Evolutionary conservation across 768 basidiomycete genomes (phyloP), one percentile per base, ranked within the genome.

Genomic region (Mycena pura): DNA sequence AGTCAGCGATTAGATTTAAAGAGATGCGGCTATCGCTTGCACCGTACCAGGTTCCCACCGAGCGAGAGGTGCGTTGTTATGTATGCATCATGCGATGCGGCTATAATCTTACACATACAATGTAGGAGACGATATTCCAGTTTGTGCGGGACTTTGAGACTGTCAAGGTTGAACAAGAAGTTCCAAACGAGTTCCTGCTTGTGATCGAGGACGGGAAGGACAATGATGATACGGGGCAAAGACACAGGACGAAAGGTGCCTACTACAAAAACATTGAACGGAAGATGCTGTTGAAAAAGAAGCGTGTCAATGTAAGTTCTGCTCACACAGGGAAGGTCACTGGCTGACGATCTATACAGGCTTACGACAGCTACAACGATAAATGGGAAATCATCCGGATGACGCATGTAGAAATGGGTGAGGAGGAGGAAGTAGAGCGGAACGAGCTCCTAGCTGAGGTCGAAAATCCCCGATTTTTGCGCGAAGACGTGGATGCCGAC

Each of bases 221-320:
- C 28, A 65, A 69, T 21, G 67, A 68, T 13, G 68, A 66, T 32
- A 57, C 43, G 14, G n/a, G n/a, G n/a, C n/a, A n/a, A n/a, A 48
- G 72, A 22, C 67, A 59, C 14, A 80, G 81, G 67, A 70, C 75
- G 25, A 86, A 85, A 69, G 92, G 90, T n/a, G 93, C 89, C 0
- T 94, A 91, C 69, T 94, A 93, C 77, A 95, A 93, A 75, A 89
- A 88, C 70, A 92, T 95, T 53, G 91, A 93, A 75, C 86, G 92
- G 44, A 94, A 93, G 76, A 93, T 93, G 88, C 80, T 85, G 22
- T 78, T 95, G 39, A 93, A 93, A 75, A 93, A 93, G 79, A 92
- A 88, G 73, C 86, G 93, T 8, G 84, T 84, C 17, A 91, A 91
- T 71, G 92, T 93, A 63, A 73, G 85, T 34, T 47, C 45, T 22